Evolutionary conservation across 805 yeast species (phyloP).

Genomic region (Lipomyces yamanashiensis): DNA sequence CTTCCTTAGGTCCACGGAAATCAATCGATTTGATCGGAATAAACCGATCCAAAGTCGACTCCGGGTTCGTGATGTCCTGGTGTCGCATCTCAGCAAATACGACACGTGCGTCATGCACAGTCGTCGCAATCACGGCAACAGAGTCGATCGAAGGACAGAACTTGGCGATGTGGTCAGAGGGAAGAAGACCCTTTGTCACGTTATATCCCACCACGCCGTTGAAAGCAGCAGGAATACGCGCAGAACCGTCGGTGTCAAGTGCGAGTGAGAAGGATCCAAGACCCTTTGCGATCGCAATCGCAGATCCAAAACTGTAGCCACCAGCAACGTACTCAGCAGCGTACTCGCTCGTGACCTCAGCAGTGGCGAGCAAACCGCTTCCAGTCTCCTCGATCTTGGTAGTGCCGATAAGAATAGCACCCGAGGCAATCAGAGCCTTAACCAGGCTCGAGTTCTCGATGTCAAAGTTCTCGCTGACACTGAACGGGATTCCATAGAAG

Average conservation of each 20-base stretch:
- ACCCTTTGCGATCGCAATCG: conserved; percentile 28
- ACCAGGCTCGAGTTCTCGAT: conserved; percentile 22
- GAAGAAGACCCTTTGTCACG: conserved; percentile 30
- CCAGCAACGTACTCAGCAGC: conserved; percentile 28
- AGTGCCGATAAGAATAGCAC: conserved; percentile 28
- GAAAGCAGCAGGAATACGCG: conserved; percentile 30
- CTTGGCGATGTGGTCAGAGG: conserved; percentile 19
- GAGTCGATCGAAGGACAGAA: conserved; percentile 31
- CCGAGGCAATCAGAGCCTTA: conserved; percentile 19
- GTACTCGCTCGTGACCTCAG: conserved; percentile 18
- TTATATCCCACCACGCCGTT: conserved; percentile 32
- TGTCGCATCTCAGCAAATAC: conserved; percentile 31
- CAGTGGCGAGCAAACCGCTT: conserved; percentile 12
- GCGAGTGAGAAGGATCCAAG: conserved; percentile 29
- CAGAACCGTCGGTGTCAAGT: conserved; percentile 33
- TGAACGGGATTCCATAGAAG: conserved; percentile 34
- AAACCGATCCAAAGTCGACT: conserved; percentile 25
- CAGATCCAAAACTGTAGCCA: conserved; percentile 33
- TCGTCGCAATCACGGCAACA: conserved; percentile 24
- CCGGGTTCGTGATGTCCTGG: conserved; percentile 26
- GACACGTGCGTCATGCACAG: conserved; percentile 28
- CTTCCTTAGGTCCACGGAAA: conserved; percentile 35
- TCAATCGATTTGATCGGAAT: conserved; percentile 34
- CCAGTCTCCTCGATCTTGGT: conserved; percentile 28
- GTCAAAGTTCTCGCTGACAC: conserved; percentile 29